A percentile compares a stretch with the other conserved stretches of the same genome.
These are phyloP conservation scores for Furcasterigmium sp. DNA, from an alignment of 2,329 filamentous ascomycete genomes.

Conservation along the genomic window DNA sequence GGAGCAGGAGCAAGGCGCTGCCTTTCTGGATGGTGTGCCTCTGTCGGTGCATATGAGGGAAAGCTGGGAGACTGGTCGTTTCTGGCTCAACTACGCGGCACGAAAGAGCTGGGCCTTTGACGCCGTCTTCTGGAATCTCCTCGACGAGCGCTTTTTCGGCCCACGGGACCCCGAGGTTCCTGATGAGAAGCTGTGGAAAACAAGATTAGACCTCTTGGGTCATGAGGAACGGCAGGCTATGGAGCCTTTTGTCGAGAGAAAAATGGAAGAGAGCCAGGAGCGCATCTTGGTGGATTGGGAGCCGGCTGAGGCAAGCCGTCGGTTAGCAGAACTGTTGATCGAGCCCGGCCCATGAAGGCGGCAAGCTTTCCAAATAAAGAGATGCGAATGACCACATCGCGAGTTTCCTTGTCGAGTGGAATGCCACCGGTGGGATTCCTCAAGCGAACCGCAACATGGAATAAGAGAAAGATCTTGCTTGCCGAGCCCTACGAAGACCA, in stretches of 20 bases:
- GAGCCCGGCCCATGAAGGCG: too few relatives aligned
- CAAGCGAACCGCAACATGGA: too few relatives aligned
- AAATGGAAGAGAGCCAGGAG: slow-evolving; percentile 13
- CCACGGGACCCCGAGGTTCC: slow-evolving; percentile 12
- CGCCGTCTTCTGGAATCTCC: slow-evolving; percentile 26
- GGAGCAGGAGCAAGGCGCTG: slow-evolving; percentile 18
- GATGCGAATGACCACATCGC: too few relatives aligned
- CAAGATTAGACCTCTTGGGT: slow-evolving; percentile 16
- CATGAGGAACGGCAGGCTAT: slow-evolving; percentile 15
- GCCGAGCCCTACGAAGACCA: too few relatives aligned
- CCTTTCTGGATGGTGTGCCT: not conserved
- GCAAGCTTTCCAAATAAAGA: too few relatives aligned
- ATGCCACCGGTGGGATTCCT: too few relatives aligned
- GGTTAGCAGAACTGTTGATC: too few relatives aligned
- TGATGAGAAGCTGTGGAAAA: slow-evolving; percentile 1
- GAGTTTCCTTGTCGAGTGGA: too few relatives aligned
- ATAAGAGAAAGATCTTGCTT: too few relatives aligned
- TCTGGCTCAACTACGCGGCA: slow-evolving; percentile 27
- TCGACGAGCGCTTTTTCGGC: slow-evolving; percentile 29
- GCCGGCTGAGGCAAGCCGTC: too few relatives aligned
- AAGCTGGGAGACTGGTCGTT: slow-evolving; percentile 26
- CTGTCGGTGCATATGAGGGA: slow-evolving; percentile 29
- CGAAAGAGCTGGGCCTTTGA: slow-evolving; percentile 33
- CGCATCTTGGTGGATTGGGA: slow-evolving; percentile 12
- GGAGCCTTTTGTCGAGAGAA: slow-evolving; percentile 17